Evolutionary conservation across 23 red algal species (phyloP).

Genomic region (Chondrus crispus): DNA sequence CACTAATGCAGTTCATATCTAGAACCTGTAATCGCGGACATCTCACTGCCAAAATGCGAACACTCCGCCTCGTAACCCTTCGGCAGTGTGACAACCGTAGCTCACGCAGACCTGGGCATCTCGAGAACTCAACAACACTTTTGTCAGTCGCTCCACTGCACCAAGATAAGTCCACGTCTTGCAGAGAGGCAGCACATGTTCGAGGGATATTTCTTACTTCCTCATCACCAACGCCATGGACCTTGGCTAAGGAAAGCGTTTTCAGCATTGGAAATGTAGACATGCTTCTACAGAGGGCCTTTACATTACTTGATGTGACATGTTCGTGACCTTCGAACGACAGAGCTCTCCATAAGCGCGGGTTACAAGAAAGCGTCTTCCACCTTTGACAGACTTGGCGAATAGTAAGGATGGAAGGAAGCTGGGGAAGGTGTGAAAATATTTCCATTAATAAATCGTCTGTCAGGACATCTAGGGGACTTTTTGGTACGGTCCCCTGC

Average conservation of each 20-base stretch:
- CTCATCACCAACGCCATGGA: constrained; percentile 36
- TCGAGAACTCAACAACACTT: constrained; percentile 70
- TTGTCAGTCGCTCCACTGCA: constrained; percentile 64
- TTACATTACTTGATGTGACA: constrained; percentile 50
- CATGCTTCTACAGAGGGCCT: constrained; percentile 24
- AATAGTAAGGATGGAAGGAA: constrained; percentile 34
- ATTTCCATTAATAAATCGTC: constrained; percentile 61
- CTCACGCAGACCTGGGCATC: constrained; percentile 55
- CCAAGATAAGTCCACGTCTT: constrained; percentile 65
- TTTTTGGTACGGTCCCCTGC: too few species aligned
- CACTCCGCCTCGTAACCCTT: constrained; percentile 46
- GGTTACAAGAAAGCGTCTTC: constrained; percentile 26
- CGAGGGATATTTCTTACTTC: constrained; percentile 38
- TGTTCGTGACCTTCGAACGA: constrained; percentile 71
- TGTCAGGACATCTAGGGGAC: constrained; percentile 40
- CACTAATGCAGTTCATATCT: constrained; percentile 70
- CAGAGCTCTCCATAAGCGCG: constrained; percentile 49
- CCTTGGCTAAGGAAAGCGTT: constrained; percentile 48
- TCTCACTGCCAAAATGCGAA: constrained; percentile 58
- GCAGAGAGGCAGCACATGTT: constrained; percentile 52
- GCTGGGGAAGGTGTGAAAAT: constrained; percentile 46
- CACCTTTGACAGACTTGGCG: constrained; percentile 52
- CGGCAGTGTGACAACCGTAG: constrained; percentile 55
- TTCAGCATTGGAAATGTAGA: background rate
- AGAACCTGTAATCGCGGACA: constrained; percentile 64